Evolutionary conservation across 1,139 yeast genomes (phyloP), one percentile per base, ranked within the genome.

Genomic region (Diutina siamensis): DNA sequence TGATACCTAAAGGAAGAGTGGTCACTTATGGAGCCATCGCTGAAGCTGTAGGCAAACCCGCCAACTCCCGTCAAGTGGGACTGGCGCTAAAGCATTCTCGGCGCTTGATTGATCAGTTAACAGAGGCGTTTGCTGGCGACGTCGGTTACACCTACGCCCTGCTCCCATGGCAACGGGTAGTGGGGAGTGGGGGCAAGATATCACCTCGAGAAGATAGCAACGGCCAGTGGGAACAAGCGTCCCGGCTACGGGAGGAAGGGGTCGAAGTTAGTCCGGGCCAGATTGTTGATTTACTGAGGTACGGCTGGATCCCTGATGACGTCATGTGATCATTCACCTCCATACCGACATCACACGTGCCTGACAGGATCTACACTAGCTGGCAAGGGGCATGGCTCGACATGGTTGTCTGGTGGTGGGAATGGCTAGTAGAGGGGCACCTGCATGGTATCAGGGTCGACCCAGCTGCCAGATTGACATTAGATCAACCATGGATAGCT

Each of bases 91-190:
- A 83, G 57, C 68, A 73, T 46, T 53, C 51, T 33, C 40, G 52
- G 2, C 50, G 51, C 15, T 62, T 69, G 33, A 48, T 63, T 1
- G 13, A 12, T 10, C 42, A 38, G 15, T 38, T 38, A 32, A 7
- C 5, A 12, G 33, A n/a, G 32, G 15, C 32, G n/a, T n/a, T 15
- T 13, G 21, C 28, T 25, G 40, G 28, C 40, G 40, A 35, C 10
- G 4, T 35, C 18, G 22, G 40, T 8, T 35, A 35, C 15, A 18
- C 40, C 12, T 38, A 22, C 33, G 59, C 52, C 1, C 63, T 63
- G 9, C 73, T 83, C 9, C 94, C 94, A 1, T 84, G 94, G 94
- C 83, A 92, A 89, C 63, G 94, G 46, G 85, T 84, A 1, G 63
- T 84, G 18, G 72, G 74, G 44, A 66, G 83, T 17, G 63, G 74